These are phyloP conservation scores for Monosporascus ibericus DNA, from an alignment of 2,329 filamentous ascomycete genomes.

Conservation along the genomic window DNA sequence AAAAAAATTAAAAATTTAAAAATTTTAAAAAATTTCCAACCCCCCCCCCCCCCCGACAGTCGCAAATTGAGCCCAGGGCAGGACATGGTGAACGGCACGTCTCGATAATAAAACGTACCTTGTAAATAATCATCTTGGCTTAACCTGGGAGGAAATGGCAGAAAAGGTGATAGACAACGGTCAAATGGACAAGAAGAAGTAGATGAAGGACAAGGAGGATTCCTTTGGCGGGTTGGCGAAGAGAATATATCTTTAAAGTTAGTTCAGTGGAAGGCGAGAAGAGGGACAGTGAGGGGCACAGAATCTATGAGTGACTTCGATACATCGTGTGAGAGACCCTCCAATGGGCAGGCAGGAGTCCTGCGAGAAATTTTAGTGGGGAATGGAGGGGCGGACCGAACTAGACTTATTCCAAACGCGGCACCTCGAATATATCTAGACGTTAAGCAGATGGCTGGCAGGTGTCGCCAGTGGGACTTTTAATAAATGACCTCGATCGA, in stretches of 20 bases:
- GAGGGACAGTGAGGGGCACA: too few relatives aligned
- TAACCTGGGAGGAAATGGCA: constrained; percentile 10
- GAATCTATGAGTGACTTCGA: constrained; percentile 1
- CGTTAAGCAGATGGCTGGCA: neutral
- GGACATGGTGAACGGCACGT: neutral
- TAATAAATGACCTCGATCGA: neutral
- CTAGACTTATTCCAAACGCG: neutral
- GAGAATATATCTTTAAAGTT: too few relatives aligned
- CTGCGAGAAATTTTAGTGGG: neutral
- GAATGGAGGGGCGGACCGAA: neutral
- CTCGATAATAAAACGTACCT: constrained; percentile 37
- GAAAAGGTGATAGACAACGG: constrained; percentile 5
- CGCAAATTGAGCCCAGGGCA: neutral
- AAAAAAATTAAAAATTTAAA: too few relatives aligned
- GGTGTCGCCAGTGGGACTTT: neutral
- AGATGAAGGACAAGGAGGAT: constrained; percentile 9
- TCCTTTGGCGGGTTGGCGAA: too few relatives aligned
- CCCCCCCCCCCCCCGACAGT: too few relatives aligned
- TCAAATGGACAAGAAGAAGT: constrained; percentile 5
- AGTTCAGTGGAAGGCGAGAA: too few relatives aligned
- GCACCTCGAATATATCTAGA: neutral
- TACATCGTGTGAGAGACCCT: constrained; percentile 7
- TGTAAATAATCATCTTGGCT: constrained; percentile 69
- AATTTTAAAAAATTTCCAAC: too few relatives aligned
- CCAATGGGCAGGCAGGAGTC: neutral